Evolutionary conservation across 148 eudicot species (phyloP).

Genomic region (Diospyros kaki): DNA sequence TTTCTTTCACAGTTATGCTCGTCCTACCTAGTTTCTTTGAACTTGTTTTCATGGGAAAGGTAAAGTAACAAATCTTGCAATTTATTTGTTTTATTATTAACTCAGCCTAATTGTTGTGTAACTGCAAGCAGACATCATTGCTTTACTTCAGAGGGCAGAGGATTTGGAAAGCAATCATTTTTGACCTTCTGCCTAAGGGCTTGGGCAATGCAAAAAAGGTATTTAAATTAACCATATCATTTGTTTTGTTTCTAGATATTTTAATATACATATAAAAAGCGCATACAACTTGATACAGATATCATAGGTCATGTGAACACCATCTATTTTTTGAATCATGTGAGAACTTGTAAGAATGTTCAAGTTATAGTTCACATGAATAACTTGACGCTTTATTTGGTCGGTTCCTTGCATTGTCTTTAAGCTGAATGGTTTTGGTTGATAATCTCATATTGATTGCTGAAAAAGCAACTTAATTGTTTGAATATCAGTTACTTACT

Average conservation of each 20-base stretch:
- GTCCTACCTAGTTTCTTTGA: not conserved
- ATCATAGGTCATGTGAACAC: not conserved
- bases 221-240: not conserved
- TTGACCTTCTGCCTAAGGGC: conserved; percentile 89
- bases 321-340: not conserved
- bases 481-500: not conserved
- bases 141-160: conserved; percentile 93
- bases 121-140: conserved; percentile 54
- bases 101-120: conserved; percentile 13
- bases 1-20: too few species aligned
- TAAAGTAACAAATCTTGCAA: not conserved
- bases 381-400: too few species aligned
- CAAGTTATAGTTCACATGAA: not conserved
- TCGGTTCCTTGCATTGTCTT: not conserved
- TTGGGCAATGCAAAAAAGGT: conserved; percentile 69
- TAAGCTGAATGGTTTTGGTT: not conserved
- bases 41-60: not conserved
- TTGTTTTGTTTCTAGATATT: not conserved
- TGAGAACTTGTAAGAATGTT: not conserved
- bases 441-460: not conserved
- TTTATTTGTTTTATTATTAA: not conserved
- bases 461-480: not conserved
- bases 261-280: not conserved
- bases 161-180: conserved; percentile 83
- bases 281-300: not conserved